Base-by-base conservation (phyloP, 495 filamentous ascomycete genomes). In the Talaromyces adpressus region DNA sequence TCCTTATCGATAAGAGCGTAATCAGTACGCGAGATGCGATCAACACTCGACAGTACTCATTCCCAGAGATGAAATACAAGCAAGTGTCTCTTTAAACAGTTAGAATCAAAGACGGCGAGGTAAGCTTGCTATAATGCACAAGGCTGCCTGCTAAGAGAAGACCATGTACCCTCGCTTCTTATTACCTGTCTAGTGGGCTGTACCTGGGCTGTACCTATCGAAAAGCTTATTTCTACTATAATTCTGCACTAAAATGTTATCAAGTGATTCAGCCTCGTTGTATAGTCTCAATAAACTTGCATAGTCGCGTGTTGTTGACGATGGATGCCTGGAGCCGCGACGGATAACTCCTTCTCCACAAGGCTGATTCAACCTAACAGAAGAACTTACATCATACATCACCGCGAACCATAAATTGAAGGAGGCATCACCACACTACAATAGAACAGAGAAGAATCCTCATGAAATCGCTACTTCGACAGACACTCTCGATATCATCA, bases 341-440 rank as follows among this genome's bases (percentile, higher is more conserved):
- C 41, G 45, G 45, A 49, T 49, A 29, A 23, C 27, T n/a, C 32
- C 18, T 14, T 25, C 52, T 56, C 52, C 52, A 56, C 52, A 56
- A 56, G 52, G 52, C 52, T 27, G 52, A 56, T 56, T 56, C 52
- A 56, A 56, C 52, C 52, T 56, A 11, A 27, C 52, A 56, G 5
- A n/a, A n/a, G n/a, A n/a, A 49, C n/a, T 49, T 49, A 49, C 45
- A 49, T 49, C 45, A 49, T 49, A 6, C 45, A 49, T 18, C 45
- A 18, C 18, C 18, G 9, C 45, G n/a, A 18, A 49, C 18, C 16
- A 49, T 49, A 18, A 49, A 18, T 20, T 18, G 29, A 30, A 16
- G 41, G 14, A 45, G 14, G 41, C 6, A 47, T 8, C 45, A 49
- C 18, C 45, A 22, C 2, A 56, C 11, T 6, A 11, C 12, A 56